Base-by-base conservation (phyloP, 2,329 filamentous ascomycete species). In the Teratosphaeria viscida region DNA sequence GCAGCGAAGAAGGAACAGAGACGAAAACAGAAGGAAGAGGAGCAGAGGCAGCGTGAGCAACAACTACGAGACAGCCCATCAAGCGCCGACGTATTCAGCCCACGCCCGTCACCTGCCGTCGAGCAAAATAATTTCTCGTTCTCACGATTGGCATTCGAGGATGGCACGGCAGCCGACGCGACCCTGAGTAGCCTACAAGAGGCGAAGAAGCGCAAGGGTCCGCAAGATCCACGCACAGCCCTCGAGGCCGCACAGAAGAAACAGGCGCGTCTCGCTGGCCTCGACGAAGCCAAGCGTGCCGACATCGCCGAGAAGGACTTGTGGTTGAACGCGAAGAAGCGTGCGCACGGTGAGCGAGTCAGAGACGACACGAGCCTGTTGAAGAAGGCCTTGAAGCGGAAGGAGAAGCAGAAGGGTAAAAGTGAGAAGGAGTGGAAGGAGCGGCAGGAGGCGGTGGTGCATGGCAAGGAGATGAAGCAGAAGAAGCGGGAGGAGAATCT, bases 301-400 rank as follows among this genome's bases (percentile, higher is more conserved):
- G 89, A 95, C 61, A 87, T 97, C 53, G 85, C 91, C 62, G 90
- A 96, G 75, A 97, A 97, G 79, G 92, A 99, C 69, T 79, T 86
- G 60, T 99, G 94, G 94, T 80, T 96, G 61, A 92, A 89, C 55
- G 94, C 94, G 2, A 88, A 92, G 75, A 90, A 90, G 75, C 85
- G 88, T 27, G 90, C 88, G 1, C 89, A 95, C 72, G 94, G 94
- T 55, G 92, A 96, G 71, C 89, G 90, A 71, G 87, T 96, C 37
- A 85, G 85, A 61, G 91, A 97, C 70, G 90, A 96, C 72, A 90
- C 90, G 63, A 85, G 83, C 54, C 77, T 96, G 59, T 81, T 99
- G 32, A 96, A 96, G 81, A 96, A 96, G 80, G 89, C 92, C 0
- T 79, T 97, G 65, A 96, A 96, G 82, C 86, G 92, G 66, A 95